These are phyloP conservation scores for Phytophthora pinifolia DNA, from an alignment of 352 stramenopile genomes.

Conservation along the genomic window DNA sequence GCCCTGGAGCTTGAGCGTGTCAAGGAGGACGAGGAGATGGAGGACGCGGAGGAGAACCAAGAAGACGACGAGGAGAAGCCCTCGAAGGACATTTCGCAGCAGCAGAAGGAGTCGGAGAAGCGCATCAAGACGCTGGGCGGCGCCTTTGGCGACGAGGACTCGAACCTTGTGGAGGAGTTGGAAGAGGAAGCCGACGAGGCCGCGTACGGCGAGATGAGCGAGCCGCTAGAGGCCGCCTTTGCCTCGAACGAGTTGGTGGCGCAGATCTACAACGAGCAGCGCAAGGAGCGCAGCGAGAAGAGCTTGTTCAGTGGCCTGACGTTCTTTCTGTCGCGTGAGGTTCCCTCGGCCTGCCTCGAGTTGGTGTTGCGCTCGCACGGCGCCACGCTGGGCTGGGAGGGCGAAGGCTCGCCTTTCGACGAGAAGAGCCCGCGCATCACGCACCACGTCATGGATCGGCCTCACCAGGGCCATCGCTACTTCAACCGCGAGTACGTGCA, in stretches of 20 bases:
- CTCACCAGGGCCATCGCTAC: slow-evolving; percentile 88
- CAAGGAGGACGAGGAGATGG: slow-evolving; percentile 34
- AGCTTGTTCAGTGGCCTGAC: slow-evolving; percentile 79
- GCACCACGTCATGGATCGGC: slow-evolving; percentile 96
- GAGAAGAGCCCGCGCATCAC: slow-evolving; percentile 94
- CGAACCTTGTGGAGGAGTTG: slow-evolving; percentile 60
- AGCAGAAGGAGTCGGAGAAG: slow-evolving; percentile 90
- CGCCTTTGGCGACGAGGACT: slow-evolving; percentile 37
- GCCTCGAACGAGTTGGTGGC: slow-evolving; percentile 76
- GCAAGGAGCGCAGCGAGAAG: slow-evolving; percentile 75
- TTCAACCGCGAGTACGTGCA: slow-evolving; percentile 97
- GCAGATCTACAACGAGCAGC: slow-evolving; percentile 78
- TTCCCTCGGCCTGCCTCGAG: slow-evolving; percentile 94
- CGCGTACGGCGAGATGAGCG: slow-evolving; percentile 87
- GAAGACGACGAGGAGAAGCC: slow-evolving; percentile 34
- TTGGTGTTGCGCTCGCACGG: slow-evolving; percentile 95
- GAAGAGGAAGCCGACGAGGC: slow-evolving; percentile 68
- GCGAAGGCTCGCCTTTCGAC: slow-evolving; percentile 88
- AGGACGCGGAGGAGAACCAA: slow-evolving; percentile 30
- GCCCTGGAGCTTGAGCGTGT: slow-evolving; percentile 68
- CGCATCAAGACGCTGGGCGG: slow-evolving; percentile 73
- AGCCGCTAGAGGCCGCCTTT: slow-evolving; percentile 91
- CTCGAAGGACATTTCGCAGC: slow-evolving; percentile 47
- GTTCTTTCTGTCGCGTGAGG: slow-evolving; percentile 96
- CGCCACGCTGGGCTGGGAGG: slow-evolving; percentile 96